Percentiles rank a stretch among this genome's conserved stretches.
Evolutionary conservation across 371 early-diverging fungal genomes (phyloP).

Genomic region (Mortierella sp.): DNA sequence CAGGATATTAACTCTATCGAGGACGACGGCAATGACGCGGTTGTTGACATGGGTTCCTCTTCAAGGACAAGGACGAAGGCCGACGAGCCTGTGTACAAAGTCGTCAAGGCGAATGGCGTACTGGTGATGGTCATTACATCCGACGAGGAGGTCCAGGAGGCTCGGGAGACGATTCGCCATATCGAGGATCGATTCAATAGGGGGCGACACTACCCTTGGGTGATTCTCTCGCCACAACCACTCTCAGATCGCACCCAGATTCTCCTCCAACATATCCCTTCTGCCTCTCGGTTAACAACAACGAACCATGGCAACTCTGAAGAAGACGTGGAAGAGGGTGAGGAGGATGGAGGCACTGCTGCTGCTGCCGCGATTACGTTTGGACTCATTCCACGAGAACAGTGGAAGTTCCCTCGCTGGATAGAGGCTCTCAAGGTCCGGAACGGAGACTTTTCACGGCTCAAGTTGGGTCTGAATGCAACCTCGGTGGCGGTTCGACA

Average conservation of each 20-base stretch:
- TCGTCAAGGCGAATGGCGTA: slow-evolving; percentile 72
- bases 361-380: slow-evolving; percentile 52
- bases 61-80: neutral
- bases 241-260: slow-evolving; percentile 57
- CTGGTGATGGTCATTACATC: slow-evolving; percentile 69
- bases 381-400: slow-evolving; percentile 60
- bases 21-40: neutral
- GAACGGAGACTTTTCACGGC: slow-evolving; percentile 19
- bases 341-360: too few species aligned
- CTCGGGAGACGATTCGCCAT: slow-evolving; percentile 59
- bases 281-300: neutral
- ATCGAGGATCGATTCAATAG: slow-evolving; percentile 67
- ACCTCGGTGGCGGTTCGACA: slow-evolving; percentile 75
- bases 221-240: slow-evolving; percentile 60
- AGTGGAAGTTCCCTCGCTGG: slow-evolving; percentile 64
- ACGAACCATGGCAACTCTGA: neutral
- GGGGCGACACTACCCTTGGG: slow-evolving; percentile 62
- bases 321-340: too few species aligned
- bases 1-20: neutral
- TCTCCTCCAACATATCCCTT: slow-evolving; percentile 44
- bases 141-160: slow-evolving; percentile 63
- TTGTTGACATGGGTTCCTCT: neutral
- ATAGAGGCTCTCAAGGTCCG: slow-evolving; percentile 48
- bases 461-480: slow-evolving; percentile 26
- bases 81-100: slow-evolving; percentile 15